Conservation (phyloP, 2,329 filamentous ascomycete species). For the Didymella pinodella region DNA sequence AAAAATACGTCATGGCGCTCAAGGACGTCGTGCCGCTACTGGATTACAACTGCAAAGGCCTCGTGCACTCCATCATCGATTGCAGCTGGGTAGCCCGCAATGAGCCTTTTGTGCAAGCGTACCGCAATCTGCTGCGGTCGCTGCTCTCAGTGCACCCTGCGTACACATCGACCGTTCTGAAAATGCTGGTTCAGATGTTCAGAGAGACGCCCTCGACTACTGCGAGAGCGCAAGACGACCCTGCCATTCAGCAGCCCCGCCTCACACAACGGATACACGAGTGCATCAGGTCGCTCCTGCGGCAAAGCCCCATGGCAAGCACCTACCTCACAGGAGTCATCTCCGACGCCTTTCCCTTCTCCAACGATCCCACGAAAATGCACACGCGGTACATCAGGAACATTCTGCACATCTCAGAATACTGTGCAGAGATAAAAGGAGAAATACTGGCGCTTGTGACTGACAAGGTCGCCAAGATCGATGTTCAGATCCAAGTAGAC, state of each 20-base stretch:
- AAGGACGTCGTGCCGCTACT: conserved; percentile 64
- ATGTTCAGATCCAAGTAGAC: conserved; percentile 93
- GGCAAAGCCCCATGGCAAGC: conserved; percentile 81
- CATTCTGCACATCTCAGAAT: conserved; percentile 77
- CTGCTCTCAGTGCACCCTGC: conserved; percentile 84
- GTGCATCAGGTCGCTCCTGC: conserved; percentile 76
- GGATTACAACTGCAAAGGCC: conserved; percentile 63
- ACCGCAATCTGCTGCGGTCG: conserved; percentile 64
- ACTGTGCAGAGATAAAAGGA: conserved; percentile 77
- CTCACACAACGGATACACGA: conserved; percentile 79
- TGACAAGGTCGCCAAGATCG: conserved; percentile 88
- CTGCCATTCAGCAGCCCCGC: conserved; percentile 66
- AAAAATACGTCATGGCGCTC: conserved; percentile 67
- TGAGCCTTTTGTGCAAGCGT: conserved; percentile 65
- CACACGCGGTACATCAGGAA: conserved; percentile 91
- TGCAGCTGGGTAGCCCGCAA: conserved; percentile 70
- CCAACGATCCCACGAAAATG: conserved; percentile 77
- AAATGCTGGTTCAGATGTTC: conserved; percentile 83
- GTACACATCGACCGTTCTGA: conserved; percentile 76
- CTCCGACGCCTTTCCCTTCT: conserved; percentile 74
- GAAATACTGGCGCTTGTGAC: conserved; percentile 85
- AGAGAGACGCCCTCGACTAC: conserved; percentile 64
- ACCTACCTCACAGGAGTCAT: conserved; percentile 73
- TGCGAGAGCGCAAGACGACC: conserved; percentile 63
- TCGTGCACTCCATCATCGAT: conserved; percentile 66